A percentile compares a stretch with the other conserved stretches of the same genome.
Conservation (phyloP, 2,329 filamentous ascomycete species). For the Whalleya microplaca region DNA sequence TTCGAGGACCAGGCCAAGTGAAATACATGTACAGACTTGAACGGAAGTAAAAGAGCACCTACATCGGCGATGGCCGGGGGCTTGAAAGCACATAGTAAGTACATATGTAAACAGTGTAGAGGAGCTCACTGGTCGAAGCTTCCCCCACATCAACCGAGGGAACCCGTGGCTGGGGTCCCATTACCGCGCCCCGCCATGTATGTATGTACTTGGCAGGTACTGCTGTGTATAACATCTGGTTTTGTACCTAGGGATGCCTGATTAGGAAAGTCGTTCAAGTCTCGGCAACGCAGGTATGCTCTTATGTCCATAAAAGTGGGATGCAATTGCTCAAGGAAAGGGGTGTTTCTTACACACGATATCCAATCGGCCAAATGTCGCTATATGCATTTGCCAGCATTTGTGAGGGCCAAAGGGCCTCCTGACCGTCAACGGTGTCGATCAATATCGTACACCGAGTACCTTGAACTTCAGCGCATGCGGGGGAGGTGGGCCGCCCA, state of each 20-base stretch:
- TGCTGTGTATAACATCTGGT: background rate
- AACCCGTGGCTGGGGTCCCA: constrained; percentile 25
- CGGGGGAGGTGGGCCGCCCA: background rate
- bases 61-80: too few species aligned
- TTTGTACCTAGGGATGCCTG: background rate
- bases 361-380: background rate
- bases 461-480: background rate
- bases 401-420: background rate
- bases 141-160: constrained; percentile 40
- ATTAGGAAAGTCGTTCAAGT: background rate
- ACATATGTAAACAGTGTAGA: background rate
- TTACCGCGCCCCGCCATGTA: background rate
- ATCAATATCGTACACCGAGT: background rate
- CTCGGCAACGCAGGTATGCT: constrained; percentile 1
- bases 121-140: background rate
- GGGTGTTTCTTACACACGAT: background rate
- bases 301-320: background rate
- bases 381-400: background rate
- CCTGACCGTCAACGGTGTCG: background rate
- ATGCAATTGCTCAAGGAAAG: constrained; percentile 16
- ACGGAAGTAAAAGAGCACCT: background rate
- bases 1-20: background rate
- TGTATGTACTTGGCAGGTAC: background rate
- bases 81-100: too few species aligned
- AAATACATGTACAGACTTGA: background rate